Conservation (phyloP, 306 rosid species). For the Crotalaria pallida region DNA sequence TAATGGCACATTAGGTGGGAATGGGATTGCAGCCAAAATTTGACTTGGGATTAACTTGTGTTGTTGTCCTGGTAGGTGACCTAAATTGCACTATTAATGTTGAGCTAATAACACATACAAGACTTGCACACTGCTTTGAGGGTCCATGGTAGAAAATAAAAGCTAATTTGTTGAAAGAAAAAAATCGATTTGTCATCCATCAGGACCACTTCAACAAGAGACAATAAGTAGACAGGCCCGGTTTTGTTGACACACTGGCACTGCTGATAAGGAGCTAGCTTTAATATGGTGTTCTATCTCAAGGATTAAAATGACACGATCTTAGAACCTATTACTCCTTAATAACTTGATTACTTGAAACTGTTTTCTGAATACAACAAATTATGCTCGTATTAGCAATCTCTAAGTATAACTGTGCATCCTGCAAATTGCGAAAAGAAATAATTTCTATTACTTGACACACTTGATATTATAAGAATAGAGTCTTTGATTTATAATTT, state of each 20-base stretch:
- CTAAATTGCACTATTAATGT: slow-evolving; percentile 3
- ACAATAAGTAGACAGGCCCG: not conserved
- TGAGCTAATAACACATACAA: not conserved
- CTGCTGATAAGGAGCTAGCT: not conserved
- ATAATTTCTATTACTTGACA: too few species aligned
- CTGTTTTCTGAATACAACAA: not conserved
- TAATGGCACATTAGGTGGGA: not conserved
- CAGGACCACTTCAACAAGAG: slow-evolving; percentile 22
- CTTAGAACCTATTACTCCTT: too few species aligned
- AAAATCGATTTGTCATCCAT: not conserved
- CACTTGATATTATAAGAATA: too few species aligned
- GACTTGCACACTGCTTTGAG: not conserved
- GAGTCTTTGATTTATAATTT: too few species aligned
- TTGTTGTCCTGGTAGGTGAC: not conserved
- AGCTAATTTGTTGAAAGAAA: not conserved
- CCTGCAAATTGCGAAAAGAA: too few species aligned
- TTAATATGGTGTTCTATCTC: not conserved
- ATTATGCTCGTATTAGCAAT: not conserved
- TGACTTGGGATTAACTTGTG: not conserved
- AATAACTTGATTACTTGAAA: not conserved
- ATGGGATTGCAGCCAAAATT: not conserved
- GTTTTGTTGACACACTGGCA: not conserved
- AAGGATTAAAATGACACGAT: not conserved
- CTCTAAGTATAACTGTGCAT: too few species aligned
- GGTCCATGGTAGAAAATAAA: slow-evolving; percentile 1